Conservation (phyloP, 2,329 filamentous ascomycete genomes). For the Lizonia empirigonia region DNA sequence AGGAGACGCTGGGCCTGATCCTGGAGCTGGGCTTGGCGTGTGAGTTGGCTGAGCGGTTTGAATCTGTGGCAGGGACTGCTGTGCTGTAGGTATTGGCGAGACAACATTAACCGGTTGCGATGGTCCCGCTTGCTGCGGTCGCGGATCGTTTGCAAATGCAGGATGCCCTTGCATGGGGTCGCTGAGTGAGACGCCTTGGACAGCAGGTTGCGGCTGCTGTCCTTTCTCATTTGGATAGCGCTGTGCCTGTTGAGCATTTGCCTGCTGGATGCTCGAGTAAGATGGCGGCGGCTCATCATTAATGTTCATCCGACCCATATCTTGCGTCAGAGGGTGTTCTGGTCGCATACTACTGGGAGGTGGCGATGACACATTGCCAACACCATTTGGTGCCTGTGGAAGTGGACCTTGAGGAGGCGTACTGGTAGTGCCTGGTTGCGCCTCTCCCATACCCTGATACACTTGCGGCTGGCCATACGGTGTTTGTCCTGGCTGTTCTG, state of each 20-base stretch:
- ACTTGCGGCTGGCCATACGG: conserved; percentile 89
- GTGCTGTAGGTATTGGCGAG: conserved; percentile 40
- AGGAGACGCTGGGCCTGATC: conserved; percentile 75
- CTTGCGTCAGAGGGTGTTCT: conserved; percentile 78
- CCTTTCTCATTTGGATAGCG: conserved; percentile 80
- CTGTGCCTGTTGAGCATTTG: conserved; percentile 52
- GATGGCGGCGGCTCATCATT: conserved; percentile 90
- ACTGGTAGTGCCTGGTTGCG: conserved; percentile 50
- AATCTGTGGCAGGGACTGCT: conserved; percentile 30
- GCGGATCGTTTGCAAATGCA: conserved; percentile 85
- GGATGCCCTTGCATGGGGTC: conserved; percentile 70
- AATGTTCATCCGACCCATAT: conserved; percentile 81
- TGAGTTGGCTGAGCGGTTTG: conserved; percentile 33
- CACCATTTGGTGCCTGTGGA: conserved; percentile 32
- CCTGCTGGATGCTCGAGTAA: conserved; percentile 69
- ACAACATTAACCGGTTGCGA: conserved; percentile 41
- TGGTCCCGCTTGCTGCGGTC: conserved; percentile 56
- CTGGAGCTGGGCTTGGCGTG: conserved; percentile 61
- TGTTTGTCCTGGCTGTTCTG: conserved; percentile 82
- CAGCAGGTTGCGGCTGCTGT: conserved; percentile 46
- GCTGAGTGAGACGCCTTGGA: conserved; percentile 35
- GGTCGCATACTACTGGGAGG: conserved; percentile 34
- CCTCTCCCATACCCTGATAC: conserved; percentile 82
- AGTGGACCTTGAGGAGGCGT: conserved; percentile 47
- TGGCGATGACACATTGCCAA: conserved; percentile 30